These are phyloP conservation scores for Davidsoniella australis DNA, from an alignment of 2,329 filamentous ascomycete genomes.

Conservation along the genomic window DNA sequence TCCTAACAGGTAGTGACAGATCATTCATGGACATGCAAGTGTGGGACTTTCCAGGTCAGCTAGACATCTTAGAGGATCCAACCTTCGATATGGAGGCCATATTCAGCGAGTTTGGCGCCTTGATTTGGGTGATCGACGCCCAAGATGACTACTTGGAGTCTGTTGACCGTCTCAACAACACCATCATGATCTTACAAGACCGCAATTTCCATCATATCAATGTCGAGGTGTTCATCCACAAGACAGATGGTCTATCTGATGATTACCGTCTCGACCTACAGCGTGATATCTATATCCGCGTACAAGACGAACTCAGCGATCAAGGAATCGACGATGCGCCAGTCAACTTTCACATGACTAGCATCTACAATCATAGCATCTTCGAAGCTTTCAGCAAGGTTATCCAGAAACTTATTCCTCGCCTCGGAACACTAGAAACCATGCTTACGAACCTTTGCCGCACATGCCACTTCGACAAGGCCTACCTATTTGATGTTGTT, in stretches of 20 bases:
- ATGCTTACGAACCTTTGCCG: constrained; percentile 87
- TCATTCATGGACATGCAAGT: constrained; percentile 99
- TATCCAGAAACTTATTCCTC: constrained; percentile 91
- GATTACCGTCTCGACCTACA: constrained; percentile 95
- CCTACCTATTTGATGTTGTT: constrained; percentile 91
- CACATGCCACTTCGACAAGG: constrained; percentile 91
- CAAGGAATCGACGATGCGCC: constrained; percentile 84
- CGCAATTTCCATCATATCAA: constrained; percentile 84
- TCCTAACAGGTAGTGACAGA: constrained; percentile 27
- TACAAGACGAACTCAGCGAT: constrained; percentile 89
- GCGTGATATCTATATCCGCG: constrained; percentile 88
- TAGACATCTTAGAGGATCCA: constrained; percentile 74
- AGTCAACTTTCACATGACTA: constrained; percentile 88
- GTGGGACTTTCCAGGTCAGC: constrained; percentile 91
- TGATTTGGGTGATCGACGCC: constrained; percentile 97
- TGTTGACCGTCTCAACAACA: constrained; percentile 69
- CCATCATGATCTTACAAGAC: constrained; percentile 67
- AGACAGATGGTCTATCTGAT: constrained; percentile 91
- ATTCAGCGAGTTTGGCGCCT: constrained; percentile 81
- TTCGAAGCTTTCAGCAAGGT: constrained; percentile 98
- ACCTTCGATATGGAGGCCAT: constrained; percentile 84
- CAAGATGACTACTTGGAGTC: constrained; percentile 96
- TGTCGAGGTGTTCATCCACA: constrained; percentile 97
- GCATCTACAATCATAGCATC: constrained; percentile 96
- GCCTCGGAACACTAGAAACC: constrained; percentile 80